phyloP scores from a whole-genome alignment of 2,329 filamentous ascomycete species.

The Botrytis pseudocinerea region DNA sequence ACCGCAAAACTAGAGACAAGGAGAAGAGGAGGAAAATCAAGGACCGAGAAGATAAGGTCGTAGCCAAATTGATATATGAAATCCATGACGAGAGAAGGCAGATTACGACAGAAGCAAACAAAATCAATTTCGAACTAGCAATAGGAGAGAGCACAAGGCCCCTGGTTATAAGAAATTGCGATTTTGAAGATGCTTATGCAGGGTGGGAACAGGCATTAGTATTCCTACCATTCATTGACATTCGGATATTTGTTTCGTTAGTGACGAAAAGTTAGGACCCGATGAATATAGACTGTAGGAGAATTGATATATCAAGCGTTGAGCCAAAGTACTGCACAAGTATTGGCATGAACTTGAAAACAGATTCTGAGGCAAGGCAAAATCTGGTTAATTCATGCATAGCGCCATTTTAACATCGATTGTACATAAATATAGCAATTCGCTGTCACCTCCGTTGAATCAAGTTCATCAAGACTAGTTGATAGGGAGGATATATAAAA shows the following conservation, averaged over 20 bases:
- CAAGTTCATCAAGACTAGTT: neutral
- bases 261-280: neutral
- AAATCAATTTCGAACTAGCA: accelerated
- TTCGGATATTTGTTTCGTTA: neutral
- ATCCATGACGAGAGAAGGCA: accelerated
- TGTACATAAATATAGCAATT: neutral
- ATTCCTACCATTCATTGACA: neutral
- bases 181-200: accelerated
- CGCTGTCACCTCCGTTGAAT: neutral
- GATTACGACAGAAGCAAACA: accelerated
- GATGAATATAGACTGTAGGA: neutral
- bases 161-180: neutral
- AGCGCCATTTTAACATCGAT: neutral
- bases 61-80: neutral
- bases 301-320: neutral
- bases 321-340: neutral
- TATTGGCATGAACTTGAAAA: neutral
- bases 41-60: neutral
- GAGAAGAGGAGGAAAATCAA: neutral
- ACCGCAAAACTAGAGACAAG: neutral
- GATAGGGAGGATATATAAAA: neutral
- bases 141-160: neutral
- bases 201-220: neutral
- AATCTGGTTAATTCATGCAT: neutral
- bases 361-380: neutral